Conservation (phyloP, 176 grass and related monocot species). For the Alopecurus myosuroides region DNA sequence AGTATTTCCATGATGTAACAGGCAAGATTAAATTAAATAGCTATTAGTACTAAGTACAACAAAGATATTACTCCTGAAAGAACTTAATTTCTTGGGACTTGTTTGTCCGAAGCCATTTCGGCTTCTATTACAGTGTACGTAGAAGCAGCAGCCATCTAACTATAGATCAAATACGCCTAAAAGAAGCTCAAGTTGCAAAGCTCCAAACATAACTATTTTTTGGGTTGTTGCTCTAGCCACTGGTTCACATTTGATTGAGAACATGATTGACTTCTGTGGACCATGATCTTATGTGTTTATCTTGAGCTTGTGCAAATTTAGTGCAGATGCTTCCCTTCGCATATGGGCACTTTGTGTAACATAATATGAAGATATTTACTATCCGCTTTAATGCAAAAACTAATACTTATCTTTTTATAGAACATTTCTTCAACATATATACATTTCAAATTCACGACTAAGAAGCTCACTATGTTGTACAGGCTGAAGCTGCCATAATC, state of each 20-base stretch:
- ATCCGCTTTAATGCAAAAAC: neutral
- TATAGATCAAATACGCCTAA: neutral
- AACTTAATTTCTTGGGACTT: neutral
- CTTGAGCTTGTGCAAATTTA: slow-evolving; percentile 2
- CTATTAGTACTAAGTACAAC: slow-evolving; percentile 1
- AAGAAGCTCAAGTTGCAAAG: neutral
- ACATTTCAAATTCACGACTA: neutral
- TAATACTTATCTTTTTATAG: neutral
- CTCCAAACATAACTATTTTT: neutral
- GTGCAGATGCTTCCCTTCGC: neutral
- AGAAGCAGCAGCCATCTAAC: neutral
- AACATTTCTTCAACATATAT: neutral
- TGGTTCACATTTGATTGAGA: neutral
- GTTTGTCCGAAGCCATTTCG: neutral
- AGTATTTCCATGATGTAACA: slow-evolving; percentile 21
- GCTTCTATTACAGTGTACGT: neutral
- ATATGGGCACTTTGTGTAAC: neutral
- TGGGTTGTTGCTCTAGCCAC: neutral
- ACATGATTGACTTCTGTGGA: slow-evolving; percentile 3
- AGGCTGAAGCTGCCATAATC: no score
- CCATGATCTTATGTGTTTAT: neutral
- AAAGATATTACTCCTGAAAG: slow-evolving; percentile 12
- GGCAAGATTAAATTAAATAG: neutral
- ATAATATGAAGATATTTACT: neutral
- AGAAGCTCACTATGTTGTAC: neutral